Evolutionary conservation across 2,329 filamentous ascomycete species (phyloP).

Genomic region (Trichoderma polysporum): DNA sequence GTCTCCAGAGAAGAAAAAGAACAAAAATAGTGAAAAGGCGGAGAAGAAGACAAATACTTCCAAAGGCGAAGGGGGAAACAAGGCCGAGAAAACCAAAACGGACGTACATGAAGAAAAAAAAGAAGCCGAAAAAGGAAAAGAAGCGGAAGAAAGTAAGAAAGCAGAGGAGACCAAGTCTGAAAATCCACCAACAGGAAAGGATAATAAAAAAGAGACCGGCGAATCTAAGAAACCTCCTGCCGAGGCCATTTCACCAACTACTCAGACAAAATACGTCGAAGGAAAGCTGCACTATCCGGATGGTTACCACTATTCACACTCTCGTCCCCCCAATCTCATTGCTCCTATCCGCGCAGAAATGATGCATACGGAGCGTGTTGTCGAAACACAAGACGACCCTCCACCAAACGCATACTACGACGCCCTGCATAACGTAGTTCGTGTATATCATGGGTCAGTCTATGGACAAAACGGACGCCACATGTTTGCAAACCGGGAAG

Average conservation of each 20-base stretch:
- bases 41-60: neutral
- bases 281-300: conserved; percentile 27
- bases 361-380: conserved; percentile 55
- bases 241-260: neutral
- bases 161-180: neutral
- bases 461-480: conserved; percentile 49
- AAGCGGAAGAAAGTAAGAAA: neutral
- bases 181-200: neutral
- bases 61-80: neutral
- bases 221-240: conserved; percentile 1
- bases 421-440: conserved; percentile 49
- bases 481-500: conserved; percentile 49
- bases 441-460: conserved; percentile 57
- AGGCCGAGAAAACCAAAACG: neutral
- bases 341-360: conserved; percentile 49
- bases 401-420: conserved; percentile 61
- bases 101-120: neutral
- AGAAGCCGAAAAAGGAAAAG: conserved; percentile 9
- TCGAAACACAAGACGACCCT: conserved; percentile 54
- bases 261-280: neutral
- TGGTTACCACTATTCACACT: conserved; percentile 32
- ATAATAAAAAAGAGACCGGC: neutral
- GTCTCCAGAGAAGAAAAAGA: conserved; percentile 10
- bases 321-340: conserved; percentile 46
- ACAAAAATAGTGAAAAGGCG: conserved; percentile 7